phyloP scores from a whole-genome alignment of 2,329 filamentous ascomycete genomes.

The Arachnomyces sp. region DNA sequence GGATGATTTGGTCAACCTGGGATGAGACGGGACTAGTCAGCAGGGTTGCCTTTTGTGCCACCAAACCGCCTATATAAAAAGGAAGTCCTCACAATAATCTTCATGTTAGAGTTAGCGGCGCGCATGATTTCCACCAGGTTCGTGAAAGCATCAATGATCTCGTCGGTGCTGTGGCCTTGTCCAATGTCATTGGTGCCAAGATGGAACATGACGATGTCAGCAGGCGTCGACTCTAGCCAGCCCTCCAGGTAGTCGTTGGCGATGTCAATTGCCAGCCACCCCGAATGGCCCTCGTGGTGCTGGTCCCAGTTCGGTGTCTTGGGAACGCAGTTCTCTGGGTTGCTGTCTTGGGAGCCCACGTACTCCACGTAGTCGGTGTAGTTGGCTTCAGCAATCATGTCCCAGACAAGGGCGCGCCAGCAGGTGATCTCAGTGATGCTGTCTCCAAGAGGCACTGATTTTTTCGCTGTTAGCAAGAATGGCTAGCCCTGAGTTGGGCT shows the following conservation, averaged over 20 bases:
- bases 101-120: conserved; percentile 29
- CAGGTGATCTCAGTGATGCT: conserved; percentile 16
- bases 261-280: conserved; percentile 39
- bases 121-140: conserved; percentile 34
- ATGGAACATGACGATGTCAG: conserved; percentile 42
- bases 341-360: too few relatives aligned
- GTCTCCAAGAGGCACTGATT: conserved; percentile 2
- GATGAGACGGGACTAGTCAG: background rate
- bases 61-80: background rate
- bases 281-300: conserved; percentile 40
- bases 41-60: background rate
- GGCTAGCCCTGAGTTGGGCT: too few relatives aligned
- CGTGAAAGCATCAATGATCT: conserved; percentile 35
- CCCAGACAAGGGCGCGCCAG: conserved; percentile 29
- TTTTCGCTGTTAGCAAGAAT: too few relatives aligned
- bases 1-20: conserved; percentile 36
- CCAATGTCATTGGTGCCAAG: conserved; percentile 41
- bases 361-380: too few relatives aligned
- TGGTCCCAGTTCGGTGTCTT: conserved; percentile 35
- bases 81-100: conserved; percentile 32
- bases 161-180: conserved; percentile 21
- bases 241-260: conserved; percentile 38
- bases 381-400: conserved; percentile 21
- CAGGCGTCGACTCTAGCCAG: conserved; percentile 37
- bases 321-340: too few relatives aligned